A percentile compares a stretch with the other conserved stretches of the same genome.
Evolutionary conservation across 139 green algal genomes (phyloP).

Genomic region (Gonium pectorale): DNA sequence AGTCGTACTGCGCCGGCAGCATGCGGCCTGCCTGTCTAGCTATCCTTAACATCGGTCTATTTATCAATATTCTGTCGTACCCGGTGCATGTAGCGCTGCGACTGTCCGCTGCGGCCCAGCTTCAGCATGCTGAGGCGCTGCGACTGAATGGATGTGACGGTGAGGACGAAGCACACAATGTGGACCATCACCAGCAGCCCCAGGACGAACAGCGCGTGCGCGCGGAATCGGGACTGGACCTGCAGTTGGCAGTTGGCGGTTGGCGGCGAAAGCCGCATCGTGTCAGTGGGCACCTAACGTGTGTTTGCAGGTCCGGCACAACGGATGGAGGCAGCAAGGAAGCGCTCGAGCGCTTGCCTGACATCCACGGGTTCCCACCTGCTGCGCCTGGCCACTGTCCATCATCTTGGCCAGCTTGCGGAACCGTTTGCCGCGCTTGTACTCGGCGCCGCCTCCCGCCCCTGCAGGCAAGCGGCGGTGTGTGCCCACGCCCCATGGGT

Average conservation of each 20-base stretch:
- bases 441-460: background rate
- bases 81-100: background rate
- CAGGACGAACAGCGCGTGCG: background rate
- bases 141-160: background rate
- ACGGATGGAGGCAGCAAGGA: too few species aligned
- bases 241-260: too few species aligned
- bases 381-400: background rate
- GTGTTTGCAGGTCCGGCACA: too few species aligned
- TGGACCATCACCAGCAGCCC: background rate
- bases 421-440: constrained; percentile 23
- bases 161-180: background rate
- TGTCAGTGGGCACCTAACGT: too few species aligned
- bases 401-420: constrained; percentile 28
- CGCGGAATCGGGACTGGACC: background rate
- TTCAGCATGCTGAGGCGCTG: background rate
- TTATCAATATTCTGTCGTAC: too few species aligned
- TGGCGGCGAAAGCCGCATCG: too few species aligned
- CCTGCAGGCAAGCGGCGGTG: background rate
- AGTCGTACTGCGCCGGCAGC: background rate
- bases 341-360: too few species aligned
- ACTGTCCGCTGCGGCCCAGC: background rate
- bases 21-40: background rate
- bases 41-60: too few species aligned
- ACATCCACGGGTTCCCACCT: background rate
- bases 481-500: background rate